Evolutionary conservation across 768 basidiomycete species (phyloP), one percentile per base, ranked within the genome.

Genomic region (Naganishia friedmannii): DNA sequence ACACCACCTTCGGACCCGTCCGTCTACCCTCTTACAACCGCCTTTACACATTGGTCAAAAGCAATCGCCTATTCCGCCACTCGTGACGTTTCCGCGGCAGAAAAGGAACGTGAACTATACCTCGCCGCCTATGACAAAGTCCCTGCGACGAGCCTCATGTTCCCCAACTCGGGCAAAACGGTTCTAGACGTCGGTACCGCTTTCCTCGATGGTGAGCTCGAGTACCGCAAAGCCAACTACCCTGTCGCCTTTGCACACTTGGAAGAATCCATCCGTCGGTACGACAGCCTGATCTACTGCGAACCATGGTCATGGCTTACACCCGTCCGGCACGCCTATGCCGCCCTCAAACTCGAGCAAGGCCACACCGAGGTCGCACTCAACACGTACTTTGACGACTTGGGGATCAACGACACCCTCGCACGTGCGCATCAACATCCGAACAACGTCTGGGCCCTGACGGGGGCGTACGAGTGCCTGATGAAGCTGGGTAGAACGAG

Each of bases 241-340:
- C 68, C 72, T 17, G 17, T 57, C 23, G 78, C 78, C 0, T 79
- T 79, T 71, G 54, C 68, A 3, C 60, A 73, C 39, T 70, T 79
- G 5, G 66, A 72, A 7, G 70, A 75, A 45, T 73, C 78, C 4
- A 75, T 77, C 54, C 46, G 65, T 23, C 71, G 51, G 15, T 75
- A 72, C 29, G 78, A 79, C 60, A 51, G 31, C 31, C 56, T 79
- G 5, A 54, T 65, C 3, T 79, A 77, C 67, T 70, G 69, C 23
- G 78, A 79, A 67, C 78, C 78, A 19, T 77, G 75, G 74, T 70
- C 67, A 31, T 79, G 78, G 78, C 72, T 79, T 70, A 70, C 71
- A 23, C 78, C 78, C 23, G 45, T 68, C 53, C 73, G 78, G 55
- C 78, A 79, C 65, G 73, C 76, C 28, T 75, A 75, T 21, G 78